Percentiles rank a stretch among this genome's conserved stretches.
Conservation (phyloP, 495 filamentous ascomycete genomes). For the Lophiotrema nucula region DNA sequence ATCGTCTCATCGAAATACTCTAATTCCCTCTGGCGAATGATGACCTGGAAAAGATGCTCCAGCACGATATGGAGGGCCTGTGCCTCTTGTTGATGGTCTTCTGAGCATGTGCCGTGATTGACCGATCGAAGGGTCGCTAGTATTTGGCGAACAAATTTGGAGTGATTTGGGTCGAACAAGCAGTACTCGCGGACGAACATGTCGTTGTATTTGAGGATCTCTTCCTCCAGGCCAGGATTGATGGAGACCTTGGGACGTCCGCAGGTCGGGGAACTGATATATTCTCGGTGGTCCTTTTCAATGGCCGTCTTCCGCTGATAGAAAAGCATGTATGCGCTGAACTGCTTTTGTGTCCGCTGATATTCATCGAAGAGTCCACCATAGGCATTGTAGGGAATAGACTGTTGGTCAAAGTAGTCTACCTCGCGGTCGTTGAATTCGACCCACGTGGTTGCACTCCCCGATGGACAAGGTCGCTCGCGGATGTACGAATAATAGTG, state of each 20-base stretch:
- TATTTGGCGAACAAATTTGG: slow-evolving; percentile 62
- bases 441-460: slow-evolving; percentile 63
- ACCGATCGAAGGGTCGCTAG: slow-evolving; percentile 51
- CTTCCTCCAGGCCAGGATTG: slow-evolving; percentile 53
- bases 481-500: slow-evolving; percentile 97
- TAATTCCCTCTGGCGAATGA: slow-evolving; percentile 70
- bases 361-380: slow-evolving; percentile 60
- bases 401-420: slow-evolving; percentile 66
- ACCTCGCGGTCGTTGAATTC: slow-evolving; percentile 92
- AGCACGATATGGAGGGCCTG: slow-evolving; percentile 65
- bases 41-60: slow-evolving; percentile 73
- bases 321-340: slow-evolving; percentile 90
- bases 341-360: slow-evolving; percentile 43
- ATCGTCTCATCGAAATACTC: slow-evolving; percentile 61
- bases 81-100: slow-evolving; percentile 56
- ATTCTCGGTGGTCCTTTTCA: slow-evolving; percentile 43
- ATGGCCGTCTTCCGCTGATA: slow-evolving; percentile 79
- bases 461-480: slow-evolving; percentile 61
- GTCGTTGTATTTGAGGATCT: slow-evolving; percentile 72
- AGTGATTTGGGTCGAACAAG: slow-evolving; percentile 72
- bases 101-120: slow-evolving; percentile 48
- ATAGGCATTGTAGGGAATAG: slow-evolving; percentile 74
- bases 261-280: slow-evolving; percentile 32
- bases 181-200: slow-evolving; percentile 72
- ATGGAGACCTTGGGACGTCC: slow-evolving; percentile 59